A percentile compares a stretch with the other conserved stretches of the same genome.
phyloP scores from a whole-genome alignment of 192 early-diverging fungal genomes.

The Oehlia diaphana region DNA sequence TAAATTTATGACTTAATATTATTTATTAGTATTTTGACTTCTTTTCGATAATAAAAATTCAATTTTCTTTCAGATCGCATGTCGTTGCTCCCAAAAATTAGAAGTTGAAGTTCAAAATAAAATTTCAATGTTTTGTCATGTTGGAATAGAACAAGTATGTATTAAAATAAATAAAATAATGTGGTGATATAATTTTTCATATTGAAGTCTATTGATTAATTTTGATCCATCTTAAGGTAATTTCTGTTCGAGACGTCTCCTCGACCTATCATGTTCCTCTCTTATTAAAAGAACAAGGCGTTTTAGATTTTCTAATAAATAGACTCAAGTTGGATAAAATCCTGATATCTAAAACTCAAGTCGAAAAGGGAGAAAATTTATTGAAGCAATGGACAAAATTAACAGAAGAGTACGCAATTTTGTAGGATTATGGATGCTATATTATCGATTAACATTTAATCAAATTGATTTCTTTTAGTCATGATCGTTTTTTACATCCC shows the following conservation, averaged over 20 bases:
- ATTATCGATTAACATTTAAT: not conserved
- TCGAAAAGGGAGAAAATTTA: slow-evolving; percentile 59
- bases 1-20: not conserved
- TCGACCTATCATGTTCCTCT: slow-evolving; percentile 97
- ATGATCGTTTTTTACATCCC: slow-evolving; percentile 75
- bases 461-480: slow-evolving; percentile 40
- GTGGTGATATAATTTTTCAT: not conserved
- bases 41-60: not conserved
- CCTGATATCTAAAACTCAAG: slow-evolving; percentile 52
- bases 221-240: slow-evolving; percentile 31
- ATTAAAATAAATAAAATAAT: not conserved
- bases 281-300: slow-evolving; percentile 82
- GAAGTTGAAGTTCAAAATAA: slow-evolving; percentile 84
- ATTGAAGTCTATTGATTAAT: not conserved
- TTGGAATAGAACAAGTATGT: slow-evolving; percentile 80
- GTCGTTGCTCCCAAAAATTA: slow-evolving; percentile 79
- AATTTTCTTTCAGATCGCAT: slow-evolving; percentile 68
- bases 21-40: not conserved
- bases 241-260: slow-evolving; percentile 95
- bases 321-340: slow-evolving; percentile 73
- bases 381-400: slow-evolving; percentile 88
- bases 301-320: slow-evolving; percentile 79
- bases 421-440: not conserved
- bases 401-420: slow-evolving; percentile 49
- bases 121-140: slow-evolving; percentile 99